Evolutionary conservation across 2,329 filamentous ascomycete genomes (phyloP), one percentile per base, ranked within the genome.

Genomic region (Penicillium sp.): DNA sequence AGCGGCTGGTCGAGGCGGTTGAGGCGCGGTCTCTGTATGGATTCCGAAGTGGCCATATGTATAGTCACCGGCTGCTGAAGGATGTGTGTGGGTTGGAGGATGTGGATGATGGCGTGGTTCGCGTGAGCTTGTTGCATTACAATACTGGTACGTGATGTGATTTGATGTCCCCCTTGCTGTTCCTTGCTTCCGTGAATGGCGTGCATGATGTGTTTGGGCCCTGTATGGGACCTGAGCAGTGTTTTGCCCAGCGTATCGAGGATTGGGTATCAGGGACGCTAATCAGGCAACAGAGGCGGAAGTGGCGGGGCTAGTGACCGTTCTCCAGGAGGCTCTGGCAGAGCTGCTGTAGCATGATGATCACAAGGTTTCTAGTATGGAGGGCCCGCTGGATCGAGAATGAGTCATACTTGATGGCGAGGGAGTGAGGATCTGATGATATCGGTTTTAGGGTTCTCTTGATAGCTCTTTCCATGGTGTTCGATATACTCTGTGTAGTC

Each of bases 41-140:
- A 0, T 85, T 90, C 61, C 79, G 88, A 52, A 89, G 84, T 82
- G 89, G 89, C 0, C 80, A 84, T 48, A 91, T 92, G 68, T 92
- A 92, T 73, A 87, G 85, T 13, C 84, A 89, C 67, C 78, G 89
- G 16, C 71, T 91, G 64, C 79, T 85, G 13, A 78, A 84, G 60
- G 84, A 89, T 1, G 77, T 90, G 0, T 70, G 91, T 40, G 81
- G 81, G 0, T 74, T 90, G 53, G 82, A 79, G 0, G 79, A 82
- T 30, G 80, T 87, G 57, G 79, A 83, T 8, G 83, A 90, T 65
- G 89, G 88, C 0, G 84, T 91, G 8, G 82, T 89, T 4, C 81
- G 89, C 64, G 86, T 91, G n/a, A 90, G 87, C 68, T 81, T 91
- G 80, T 83, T 89, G 57, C 89, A 91, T 74, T 92, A 92, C 70